Base-by-base conservation (phyloP, 495 filamentous ascomycete genomes). In the Annulohypoxylon maeteangense region DNA sequence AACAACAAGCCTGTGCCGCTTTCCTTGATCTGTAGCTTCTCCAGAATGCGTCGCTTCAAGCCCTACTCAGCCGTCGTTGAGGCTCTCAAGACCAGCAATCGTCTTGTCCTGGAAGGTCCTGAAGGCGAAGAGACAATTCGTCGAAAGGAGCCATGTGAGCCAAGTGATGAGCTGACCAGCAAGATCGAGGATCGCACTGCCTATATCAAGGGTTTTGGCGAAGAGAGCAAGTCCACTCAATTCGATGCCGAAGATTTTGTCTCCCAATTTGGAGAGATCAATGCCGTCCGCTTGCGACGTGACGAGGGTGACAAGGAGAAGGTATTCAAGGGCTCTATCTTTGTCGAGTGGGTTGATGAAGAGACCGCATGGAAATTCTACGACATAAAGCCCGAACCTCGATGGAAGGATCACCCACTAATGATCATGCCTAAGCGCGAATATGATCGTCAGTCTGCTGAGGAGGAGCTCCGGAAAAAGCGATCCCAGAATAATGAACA, bases 181-280 rank as follows among this genome's bases (percentile, higher is more conserved):
- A 29, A 76, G 44, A 74, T 78, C 48, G 67, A 82, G 10, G 76
- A 76, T 31, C 68, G 76, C 3, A 82, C 75, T 32, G 75, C 87
- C 61, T 88, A 88, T 64, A 82, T 81, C 62, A 98, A 98, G 82
- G 93, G 93, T n/a, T 97, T 97, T 79, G 93, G 93, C 5, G 87
- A 90, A 38, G 94, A 97, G 78, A 80, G 83, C 4, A 79, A 87
- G 4, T 90, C 85, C 62, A 95, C 93, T 23, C 96, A 98, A 80
- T 90, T 95, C 77, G 93, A 96, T 57, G 89, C 98, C 57, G 96
- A 99, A 79, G 86, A 87, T n/a, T 96, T 96, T 82, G 95, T 98
- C 76, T 87, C 89, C 38, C 87, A 89, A 38, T 92, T 89, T 78
- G 96, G 95, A 14, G 86, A 90, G 6, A 87, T 91, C 68, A 92